These are phyloP conservation scores for Podaxis sp. DNA, from an alignment of 768 basidiomycete species.

Conservation along the genomic window DNA sequence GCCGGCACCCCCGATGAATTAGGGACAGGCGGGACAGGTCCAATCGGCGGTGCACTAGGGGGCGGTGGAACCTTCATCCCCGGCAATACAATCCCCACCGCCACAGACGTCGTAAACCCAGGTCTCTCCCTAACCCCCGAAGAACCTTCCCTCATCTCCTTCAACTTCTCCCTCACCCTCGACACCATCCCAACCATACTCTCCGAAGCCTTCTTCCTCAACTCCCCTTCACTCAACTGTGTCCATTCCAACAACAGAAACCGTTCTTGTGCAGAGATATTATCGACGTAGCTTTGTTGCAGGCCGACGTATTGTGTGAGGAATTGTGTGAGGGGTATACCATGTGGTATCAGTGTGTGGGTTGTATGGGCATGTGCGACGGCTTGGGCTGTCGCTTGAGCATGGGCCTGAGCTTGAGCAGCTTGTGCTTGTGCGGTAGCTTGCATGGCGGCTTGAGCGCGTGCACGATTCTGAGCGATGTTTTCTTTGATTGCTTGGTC, in stretches of 20 bases:
- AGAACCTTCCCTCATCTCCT: constrained; percentile 13
- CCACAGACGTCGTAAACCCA: constrained; percentile 11
- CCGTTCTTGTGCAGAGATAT: neutral
- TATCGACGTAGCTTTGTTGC: constrained; percentile 1
- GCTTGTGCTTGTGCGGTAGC: constrained; percentile 5
- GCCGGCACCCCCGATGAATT: neutral
- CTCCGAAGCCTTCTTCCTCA: constrained; percentile 3
- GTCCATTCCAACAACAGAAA: constrained; percentile 12
- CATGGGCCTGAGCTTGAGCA: neutral
- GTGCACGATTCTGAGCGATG: constrained; percentile 11
- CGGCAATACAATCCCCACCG: constrained; percentile 13
- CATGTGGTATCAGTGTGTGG: constrained; percentile 9
- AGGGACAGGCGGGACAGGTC: constrained; percentile 11
- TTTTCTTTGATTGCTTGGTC: constrained; percentile 13
- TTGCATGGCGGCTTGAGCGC: constrained; percentile 12
- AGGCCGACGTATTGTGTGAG: constrained; percentile 11
- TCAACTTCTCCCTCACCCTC: constrained; percentile 11
- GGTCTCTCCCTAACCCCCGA: constrained; percentile 1
- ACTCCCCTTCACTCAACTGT: constrained; percentile 8
- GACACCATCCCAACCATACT: constrained; percentile 1
- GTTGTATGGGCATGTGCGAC: neutral
- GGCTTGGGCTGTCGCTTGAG: neutral
- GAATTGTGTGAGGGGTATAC: constrained; percentile 10
- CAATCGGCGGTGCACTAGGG: constrained; percentile 1
- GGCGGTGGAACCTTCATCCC: constrained; percentile 5